A percentile compares a stretch with the other conserved stretches of the same genome.
Evolutionary conservation across 225 moss, liverwort and hornwort species (phyloP).

Genomic region (Climacium dendroides): DNA sequence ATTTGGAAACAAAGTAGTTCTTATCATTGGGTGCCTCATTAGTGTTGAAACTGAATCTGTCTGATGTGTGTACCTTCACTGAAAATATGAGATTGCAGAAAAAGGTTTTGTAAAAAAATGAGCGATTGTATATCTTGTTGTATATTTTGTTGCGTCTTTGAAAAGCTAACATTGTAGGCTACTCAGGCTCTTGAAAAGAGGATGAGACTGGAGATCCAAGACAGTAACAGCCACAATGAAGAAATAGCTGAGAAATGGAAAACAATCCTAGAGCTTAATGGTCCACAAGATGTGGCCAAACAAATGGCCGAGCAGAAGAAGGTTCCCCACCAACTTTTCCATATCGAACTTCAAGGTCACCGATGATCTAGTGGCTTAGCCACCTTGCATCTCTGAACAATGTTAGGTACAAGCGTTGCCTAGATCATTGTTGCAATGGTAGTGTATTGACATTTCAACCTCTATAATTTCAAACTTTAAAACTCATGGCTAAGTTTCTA

Average conservation of each 20-base stretch:
- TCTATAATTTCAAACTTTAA: background rate
- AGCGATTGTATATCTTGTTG: background rate
- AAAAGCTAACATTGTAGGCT: background rate
- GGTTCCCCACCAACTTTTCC: constrained; percentile 36
- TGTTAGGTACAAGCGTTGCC: constrained; percentile 10
- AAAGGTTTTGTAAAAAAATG: background rate
- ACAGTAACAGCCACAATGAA: constrained; percentile 12
- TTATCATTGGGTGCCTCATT: background rate
- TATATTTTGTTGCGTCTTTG: background rate
- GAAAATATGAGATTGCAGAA: background rate
- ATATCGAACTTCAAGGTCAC: constrained; percentile 13
- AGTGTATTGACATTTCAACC: background rate
- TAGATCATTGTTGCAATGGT: constrained; percentile 7
- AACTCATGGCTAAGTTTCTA: background rate
- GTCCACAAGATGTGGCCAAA: constrained; percentile 40
- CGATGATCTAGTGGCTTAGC: constrained; percentile 9
- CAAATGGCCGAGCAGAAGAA: constrained; percentile 38
- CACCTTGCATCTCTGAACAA: constrained; percentile 4
- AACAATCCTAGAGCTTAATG: constrained; percentile 3
- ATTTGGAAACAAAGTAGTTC: background rate
- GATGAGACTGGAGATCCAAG: constrained; percentile 26
- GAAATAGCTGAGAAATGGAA: constrained; percentile 38
- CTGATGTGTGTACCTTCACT: background rate
- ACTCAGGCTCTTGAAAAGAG: constrained; percentile 13
- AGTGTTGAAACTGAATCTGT: background rate